phyloP scores from a whole-genome alignment of 306 rosid genomes.

The Cicer cuneatum region DNA sequence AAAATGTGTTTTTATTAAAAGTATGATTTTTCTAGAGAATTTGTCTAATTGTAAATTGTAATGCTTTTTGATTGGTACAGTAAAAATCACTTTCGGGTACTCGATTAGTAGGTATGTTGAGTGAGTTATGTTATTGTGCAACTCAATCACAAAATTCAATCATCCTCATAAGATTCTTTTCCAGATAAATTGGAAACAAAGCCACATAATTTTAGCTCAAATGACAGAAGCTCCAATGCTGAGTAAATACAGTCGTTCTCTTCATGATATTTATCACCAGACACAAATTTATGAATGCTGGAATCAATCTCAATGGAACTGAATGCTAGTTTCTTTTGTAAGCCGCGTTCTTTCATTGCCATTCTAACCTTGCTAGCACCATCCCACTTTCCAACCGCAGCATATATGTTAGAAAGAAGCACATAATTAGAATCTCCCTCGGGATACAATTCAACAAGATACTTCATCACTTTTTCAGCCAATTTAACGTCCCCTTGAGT shows the following conservation, averaged over 20 bases:
- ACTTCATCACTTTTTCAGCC: conserved; percentile 78
- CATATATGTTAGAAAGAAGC: conserved; percentile 84
- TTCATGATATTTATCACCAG: conserved; percentile 72
- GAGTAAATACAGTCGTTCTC: conserved; percentile 54
- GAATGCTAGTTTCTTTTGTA: conserved; percentile 73
- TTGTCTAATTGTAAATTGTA: not conserved
- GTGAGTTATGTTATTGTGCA: not conserved
- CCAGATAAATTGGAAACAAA: conserved; percentile 56
- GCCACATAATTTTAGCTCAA: conserved; percentile 68
- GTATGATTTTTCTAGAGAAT: not conserved
- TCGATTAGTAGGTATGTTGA: conserved; percentile 12
- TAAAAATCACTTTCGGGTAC: conserved; percentile 22
- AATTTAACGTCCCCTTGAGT: conserved; percentile 65
- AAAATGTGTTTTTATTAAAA: not conserved
- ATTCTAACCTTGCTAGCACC: conserved; percentile 76
- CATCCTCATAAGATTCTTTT: conserved; percentile 51
- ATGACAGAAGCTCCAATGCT: conserved; percentile 62
- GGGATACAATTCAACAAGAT: conserved; percentile 61
- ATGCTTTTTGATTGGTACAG: conserved; percentile 7
- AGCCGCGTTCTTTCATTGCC: conserved; percentile 70
- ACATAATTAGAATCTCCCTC: conserved; percentile 81
- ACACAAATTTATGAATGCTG: conserved; percentile 71
- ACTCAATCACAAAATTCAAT: conserved; percentile 43
- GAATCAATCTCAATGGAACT: conserved; percentile 83
- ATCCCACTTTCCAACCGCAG: conserved; percentile 78